Percentiles rank a stretch among this genome's conserved stretches.
These are phyloP conservation scores for Moesziomyces antarcticus DNA, from an alignment of 1,284 basidiomycete species.

Conservation along the genomic window DNA sequence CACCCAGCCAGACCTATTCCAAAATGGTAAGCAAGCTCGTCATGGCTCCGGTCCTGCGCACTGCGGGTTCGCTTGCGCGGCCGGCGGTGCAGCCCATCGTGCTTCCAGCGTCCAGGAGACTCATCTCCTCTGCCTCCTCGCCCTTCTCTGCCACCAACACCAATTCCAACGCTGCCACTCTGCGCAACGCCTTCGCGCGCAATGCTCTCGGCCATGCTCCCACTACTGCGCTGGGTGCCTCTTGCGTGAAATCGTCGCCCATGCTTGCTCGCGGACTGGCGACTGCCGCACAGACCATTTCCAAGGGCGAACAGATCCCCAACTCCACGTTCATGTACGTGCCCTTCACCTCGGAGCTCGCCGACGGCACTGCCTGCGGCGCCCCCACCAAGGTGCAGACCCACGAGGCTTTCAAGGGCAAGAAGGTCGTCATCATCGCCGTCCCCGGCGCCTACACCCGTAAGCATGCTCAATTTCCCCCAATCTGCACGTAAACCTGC, in stretches of 20 bases:
- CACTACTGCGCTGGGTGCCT: neutral
- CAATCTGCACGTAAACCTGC: neutral
- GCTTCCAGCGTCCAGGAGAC: constrained; percentile 25
- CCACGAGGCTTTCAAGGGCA: constrained; percentile 78
- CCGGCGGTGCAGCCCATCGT: constrained; percentile 3
- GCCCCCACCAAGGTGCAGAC: constrained; percentile 70
- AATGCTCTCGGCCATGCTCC: neutral
- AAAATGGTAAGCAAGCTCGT: constrained; percentile 50
- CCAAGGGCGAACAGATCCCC: constrained; percentile 75
- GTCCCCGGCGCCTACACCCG: constrained; percentile 76
- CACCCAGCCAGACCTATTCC: neutral
- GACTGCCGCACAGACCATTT: constrained; percentile 34
- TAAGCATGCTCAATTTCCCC: constrained; percentile 9
- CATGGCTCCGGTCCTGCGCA: constrained; percentile 11
- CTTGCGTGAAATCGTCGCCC: neutral
- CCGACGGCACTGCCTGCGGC: constrained; percentile 70
- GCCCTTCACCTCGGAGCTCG: constrained; percentile 76
- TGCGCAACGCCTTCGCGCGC: neutral
- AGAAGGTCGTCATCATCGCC: constrained; percentile 82
- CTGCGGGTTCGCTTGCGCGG: neutral
- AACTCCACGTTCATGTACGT: constrained; percentile 75
- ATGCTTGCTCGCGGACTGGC: constrained; percentile 9
- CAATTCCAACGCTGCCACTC: neutral
- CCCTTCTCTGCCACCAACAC: constrained; percentile 2
- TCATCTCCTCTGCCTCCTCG: constrained; percentile 28